phyloP scores from a whole-genome alignment of 495 filamentous ascomycete genomes.

The Penicillium odoratum region DNA sequence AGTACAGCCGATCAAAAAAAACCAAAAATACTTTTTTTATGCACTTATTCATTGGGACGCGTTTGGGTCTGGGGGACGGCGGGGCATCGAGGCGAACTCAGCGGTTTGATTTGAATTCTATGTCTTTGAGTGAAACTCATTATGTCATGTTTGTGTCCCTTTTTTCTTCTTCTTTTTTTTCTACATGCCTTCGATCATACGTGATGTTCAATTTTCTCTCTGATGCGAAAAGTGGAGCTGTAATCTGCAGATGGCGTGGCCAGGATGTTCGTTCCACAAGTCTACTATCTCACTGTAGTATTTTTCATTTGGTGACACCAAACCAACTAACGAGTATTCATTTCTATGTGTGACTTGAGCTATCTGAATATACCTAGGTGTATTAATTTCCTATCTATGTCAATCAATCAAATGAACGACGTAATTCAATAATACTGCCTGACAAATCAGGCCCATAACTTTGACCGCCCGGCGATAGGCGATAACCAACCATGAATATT shows the following conservation, averaged over 20 bases:
- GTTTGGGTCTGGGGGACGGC: constrained; percentile 40
- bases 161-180: constrained; percentile 9
- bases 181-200: constrained; percentile 24
- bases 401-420: background rate
- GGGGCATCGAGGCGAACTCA: constrained; percentile 49
- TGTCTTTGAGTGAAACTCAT: constrained; percentile 21
- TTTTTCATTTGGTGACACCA: constrained; percentile 12
- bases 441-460: constrained; percentile 3
- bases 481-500: constrained; percentile 13
- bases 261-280: constrained; percentile 12
- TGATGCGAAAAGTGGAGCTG: constrained; percentile 16
- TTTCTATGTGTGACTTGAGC: background rate
- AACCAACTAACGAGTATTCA: constrained; percentile 8
- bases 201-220: constrained; percentile 24
- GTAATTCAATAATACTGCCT: constrained; percentile 3
- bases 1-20: constrained; percentile 41
- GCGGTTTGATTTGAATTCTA: constrained; percentile 41
- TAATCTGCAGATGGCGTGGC: constrained; percentile 16
- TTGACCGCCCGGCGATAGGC: constrained; percentile 33
- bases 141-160: constrained; percentile 21
- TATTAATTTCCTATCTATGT: background rate
- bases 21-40: constrained; percentile 32
- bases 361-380: background rate
- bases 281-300: constrained; percentile 7
- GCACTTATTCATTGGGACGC: constrained; percentile 43